phyloP scores from a whole-genome alignment of 495 filamentous ascomycete genomes.

The Barbatosphaeria neglecta region DNA sequence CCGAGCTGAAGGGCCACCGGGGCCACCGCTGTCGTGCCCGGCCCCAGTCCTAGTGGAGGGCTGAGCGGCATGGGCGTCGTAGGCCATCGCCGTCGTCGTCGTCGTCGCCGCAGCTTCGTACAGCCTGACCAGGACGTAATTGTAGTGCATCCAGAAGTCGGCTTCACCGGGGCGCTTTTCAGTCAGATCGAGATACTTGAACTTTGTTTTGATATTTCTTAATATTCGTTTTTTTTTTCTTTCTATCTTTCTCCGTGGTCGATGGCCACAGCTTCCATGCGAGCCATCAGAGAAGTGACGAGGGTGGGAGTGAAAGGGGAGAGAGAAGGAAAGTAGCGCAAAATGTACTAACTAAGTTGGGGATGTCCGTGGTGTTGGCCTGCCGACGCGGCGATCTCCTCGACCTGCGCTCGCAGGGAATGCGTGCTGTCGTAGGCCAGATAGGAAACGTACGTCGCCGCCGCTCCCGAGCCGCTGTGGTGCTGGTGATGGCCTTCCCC shows the following conservation, averaged over 20 bases:
- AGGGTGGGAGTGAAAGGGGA: no score
- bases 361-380: conserved; percentile 11
- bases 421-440: conserved; percentile 8
- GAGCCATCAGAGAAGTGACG: no score
- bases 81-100: no score
- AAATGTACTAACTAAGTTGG: conserved; percentile 13
- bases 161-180: no score
- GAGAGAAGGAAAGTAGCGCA: no score
- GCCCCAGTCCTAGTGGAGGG: background rate
- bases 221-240: background rate
- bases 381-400: conserved; percentile 7
- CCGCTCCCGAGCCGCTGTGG: background rate
- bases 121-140: conserved; percentile 15
- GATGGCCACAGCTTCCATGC: no score
- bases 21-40: background rate
- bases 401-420: conserved; percentile 11
- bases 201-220: background rate
- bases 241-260: no score
- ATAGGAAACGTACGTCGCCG: conserved; percentile 4
- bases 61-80: no score
- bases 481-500: background rate
- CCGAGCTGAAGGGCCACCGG: no score
- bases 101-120: conserved; percentile 16
- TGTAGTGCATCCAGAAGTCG: conserved; percentile 13
- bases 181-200: background rate